phyloP scores from a whole-genome alignment of 2,329 filamentous ascomycete genomes.

The Aspergillus pseudoglaucus region DNA sequence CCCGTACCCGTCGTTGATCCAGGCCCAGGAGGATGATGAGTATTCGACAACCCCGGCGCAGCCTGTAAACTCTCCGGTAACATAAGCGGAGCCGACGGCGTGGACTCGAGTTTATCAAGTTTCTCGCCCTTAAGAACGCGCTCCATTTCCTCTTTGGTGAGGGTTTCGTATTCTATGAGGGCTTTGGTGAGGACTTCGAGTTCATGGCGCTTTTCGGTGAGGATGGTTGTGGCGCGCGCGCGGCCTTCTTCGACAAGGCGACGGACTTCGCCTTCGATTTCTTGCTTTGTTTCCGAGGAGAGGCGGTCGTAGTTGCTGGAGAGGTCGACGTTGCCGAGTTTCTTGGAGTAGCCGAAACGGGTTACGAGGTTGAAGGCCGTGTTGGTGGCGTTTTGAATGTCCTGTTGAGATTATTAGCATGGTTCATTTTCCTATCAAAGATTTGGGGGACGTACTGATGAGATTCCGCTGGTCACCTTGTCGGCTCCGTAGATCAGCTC shows the following conservation, averaged over 20 bases:
- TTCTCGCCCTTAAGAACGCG: constrained; percentile 83
- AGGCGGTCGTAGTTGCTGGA: constrained; percentile 71
- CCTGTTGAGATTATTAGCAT: constrained; percentile 44
- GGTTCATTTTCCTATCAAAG: neutral
- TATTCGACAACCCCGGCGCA: constrained; percentile 1
- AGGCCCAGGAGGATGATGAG: too few relatives aligned
- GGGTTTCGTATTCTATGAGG: constrained; percentile 87
- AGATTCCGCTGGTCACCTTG: constrained; percentile 83
- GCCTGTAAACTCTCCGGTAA: constrained; percentile 51
- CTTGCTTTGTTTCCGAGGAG: constrained; percentile 76
- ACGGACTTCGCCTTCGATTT: constrained; percentile 85
- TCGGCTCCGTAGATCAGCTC: constrained; percentile 89
- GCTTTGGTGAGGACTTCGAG: constrained; percentile 83
- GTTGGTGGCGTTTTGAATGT: constrained; percentile 74
- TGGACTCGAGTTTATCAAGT: constrained; percentile 60
- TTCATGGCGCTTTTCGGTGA: constrained; percentile 71
- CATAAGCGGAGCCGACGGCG: constrained; percentile 53
- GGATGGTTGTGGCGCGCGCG: constrained; percentile 62
- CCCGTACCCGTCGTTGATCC: too few relatives aligned
- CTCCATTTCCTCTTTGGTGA: constrained; percentile 82
- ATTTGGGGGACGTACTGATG: constrained; percentile 51
- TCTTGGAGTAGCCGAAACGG: constrained; percentile 78
- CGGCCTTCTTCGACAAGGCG: constrained; percentile 76
- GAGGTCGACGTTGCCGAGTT: constrained; percentile 85
- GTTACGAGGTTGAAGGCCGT: constrained; percentile 86